These are phyloP conservation scores for Wickerhamiella kurtzmanii DNA, from an alignment of 805 yeast species.

Conservation along the genomic window DNA sequence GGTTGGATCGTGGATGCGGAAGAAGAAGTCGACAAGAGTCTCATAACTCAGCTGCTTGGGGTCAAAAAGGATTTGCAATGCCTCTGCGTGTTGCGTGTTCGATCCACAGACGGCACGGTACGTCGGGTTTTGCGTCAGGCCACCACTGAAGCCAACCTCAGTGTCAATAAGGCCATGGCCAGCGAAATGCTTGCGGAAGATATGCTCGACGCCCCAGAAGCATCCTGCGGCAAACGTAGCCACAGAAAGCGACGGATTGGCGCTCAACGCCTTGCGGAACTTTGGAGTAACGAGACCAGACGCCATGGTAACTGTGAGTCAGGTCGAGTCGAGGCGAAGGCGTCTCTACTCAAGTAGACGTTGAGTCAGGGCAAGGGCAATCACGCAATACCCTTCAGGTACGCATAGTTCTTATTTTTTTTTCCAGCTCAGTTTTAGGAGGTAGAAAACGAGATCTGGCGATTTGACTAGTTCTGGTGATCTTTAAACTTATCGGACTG, in stretches of 20 bases:
- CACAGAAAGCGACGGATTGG: constrained; percentile 8
- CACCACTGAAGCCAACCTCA: constrained; percentile 87
- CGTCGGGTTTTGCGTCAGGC: constrained; percentile 36
- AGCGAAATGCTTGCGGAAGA: constrained; percentile 57
- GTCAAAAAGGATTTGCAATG: constrained; percentile 69
- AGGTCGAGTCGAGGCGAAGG: background rate
- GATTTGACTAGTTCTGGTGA: too few species aligned
- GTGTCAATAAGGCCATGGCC: constrained; percentile 55
- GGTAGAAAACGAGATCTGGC: too few species aligned
- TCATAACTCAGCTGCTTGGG: constrained; percentile 46
- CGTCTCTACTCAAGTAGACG: too few species aligned
- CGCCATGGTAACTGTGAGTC: background rate
- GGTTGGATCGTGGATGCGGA: constrained; percentile 91
- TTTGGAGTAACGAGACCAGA: background rate
- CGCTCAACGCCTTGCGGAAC: background rate
- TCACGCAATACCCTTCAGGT: background rate
- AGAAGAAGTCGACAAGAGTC: constrained; percentile 69
- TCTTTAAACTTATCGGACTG: too few species aligned
- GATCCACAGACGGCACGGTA: constrained; percentile 69
- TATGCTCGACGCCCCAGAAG: constrained; percentile 53
- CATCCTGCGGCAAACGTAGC: constrained; percentile 48
- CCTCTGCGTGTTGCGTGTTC: constrained; percentile 70
- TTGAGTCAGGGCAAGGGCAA: background rate
- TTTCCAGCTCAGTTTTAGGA: too few species aligned
- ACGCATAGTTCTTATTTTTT: too few species aligned